These are phyloP conservation scores for Spencermartinsiella europaea DNA, from an alignment of 805 yeast species.

Conservation along the genomic window DNA sequence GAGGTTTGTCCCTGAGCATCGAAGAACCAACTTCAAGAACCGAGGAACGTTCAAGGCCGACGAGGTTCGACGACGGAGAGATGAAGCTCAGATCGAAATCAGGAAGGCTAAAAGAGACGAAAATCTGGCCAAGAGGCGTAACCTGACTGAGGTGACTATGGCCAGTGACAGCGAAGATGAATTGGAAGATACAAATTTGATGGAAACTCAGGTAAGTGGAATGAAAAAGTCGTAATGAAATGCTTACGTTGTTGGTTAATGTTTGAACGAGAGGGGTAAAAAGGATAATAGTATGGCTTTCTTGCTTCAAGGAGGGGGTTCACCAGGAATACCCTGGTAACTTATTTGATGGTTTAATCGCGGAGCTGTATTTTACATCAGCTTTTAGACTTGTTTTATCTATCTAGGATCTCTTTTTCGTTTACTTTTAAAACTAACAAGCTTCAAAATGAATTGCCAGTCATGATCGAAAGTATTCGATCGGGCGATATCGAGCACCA, in stretches of 20 bases:
- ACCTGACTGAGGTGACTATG: conserved; percentile 27
- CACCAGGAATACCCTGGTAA: too few relatives aligned
- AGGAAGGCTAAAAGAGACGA: conserved; percentile 97
- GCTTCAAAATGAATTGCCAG: conserved; percentile 59
- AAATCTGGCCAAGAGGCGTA: conserved; percentile 85
- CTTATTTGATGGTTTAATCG: too few relatives aligned
- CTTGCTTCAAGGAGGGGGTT: too few relatives aligned
- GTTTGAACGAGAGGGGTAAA: neutral
- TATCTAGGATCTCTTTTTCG: too few relatives aligned
- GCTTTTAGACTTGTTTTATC: too few relatives aligned
- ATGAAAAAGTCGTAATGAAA: too few relatives aligned
- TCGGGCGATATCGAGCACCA: conserved; percentile 74
- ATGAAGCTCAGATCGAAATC: conserved; percentile 92
- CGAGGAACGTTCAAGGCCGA: conserved; percentile 91
- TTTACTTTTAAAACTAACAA: too few relatives aligned
- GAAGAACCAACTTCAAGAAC: conserved; percentile 94
- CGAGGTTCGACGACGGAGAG: conserved; percentile 96
- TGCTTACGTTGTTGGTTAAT: too few relatives aligned
- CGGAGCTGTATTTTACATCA: too few relatives aligned
- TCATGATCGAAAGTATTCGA: conserved; percentile 74
- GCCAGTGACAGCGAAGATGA: conserved; percentile 49
- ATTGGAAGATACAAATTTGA: conserved; percentile 30
- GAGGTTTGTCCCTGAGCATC: conserved; percentile 90
- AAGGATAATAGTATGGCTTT: neutral
- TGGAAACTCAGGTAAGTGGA: neutral